Evolutionary conservation across 2,329 filamentous ascomycete species (phyloP).

Genomic region (Massarina eburnea): DNA sequence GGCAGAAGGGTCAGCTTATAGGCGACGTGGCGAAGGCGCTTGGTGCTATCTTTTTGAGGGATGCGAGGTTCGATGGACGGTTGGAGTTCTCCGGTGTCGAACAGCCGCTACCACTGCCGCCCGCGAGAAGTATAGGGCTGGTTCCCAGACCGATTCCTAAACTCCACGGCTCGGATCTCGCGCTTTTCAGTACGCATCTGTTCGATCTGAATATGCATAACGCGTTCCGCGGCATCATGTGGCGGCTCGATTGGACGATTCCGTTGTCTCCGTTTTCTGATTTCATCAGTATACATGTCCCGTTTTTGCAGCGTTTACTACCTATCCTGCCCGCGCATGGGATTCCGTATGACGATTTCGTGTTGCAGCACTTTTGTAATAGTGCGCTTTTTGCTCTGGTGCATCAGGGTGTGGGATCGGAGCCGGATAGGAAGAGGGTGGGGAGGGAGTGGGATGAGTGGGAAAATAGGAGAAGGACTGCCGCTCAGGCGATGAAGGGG

Average conservation of each 20-base stretch:
- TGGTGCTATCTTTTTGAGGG: not conserved
- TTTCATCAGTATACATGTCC: not conserved
- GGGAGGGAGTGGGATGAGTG: not conserved
- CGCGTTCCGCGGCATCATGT: not conserved
- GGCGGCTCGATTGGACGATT: not conserved
- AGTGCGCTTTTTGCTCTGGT: not conserved
- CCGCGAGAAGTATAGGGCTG: not conserved
- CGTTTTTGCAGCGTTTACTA: not conserved
- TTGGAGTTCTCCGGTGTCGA: not conserved
- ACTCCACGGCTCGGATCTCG: not conserved
- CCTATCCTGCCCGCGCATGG: not conserved
- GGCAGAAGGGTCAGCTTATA: not conserved
- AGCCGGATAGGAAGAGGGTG: not conserved
- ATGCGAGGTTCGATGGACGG: not conserved
- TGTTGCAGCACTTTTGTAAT: not conserved
- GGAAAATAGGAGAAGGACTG: not conserved
- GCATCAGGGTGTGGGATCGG: not conserved
- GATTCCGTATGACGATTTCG: not conserved
- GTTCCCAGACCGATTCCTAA: not conserved
- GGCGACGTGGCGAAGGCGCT: not conserved
- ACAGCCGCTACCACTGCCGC: too few relatives aligned
- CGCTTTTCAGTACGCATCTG: not conserved
- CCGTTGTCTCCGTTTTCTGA: not conserved
- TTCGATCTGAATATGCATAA: not conserved
- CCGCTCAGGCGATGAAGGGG: not conserved